These are phyloP conservation scores for Bipolaris cookei DNA, from an alignment of 2,329 filamentous ascomycete species.

Conservation along the genomic window DNA sequence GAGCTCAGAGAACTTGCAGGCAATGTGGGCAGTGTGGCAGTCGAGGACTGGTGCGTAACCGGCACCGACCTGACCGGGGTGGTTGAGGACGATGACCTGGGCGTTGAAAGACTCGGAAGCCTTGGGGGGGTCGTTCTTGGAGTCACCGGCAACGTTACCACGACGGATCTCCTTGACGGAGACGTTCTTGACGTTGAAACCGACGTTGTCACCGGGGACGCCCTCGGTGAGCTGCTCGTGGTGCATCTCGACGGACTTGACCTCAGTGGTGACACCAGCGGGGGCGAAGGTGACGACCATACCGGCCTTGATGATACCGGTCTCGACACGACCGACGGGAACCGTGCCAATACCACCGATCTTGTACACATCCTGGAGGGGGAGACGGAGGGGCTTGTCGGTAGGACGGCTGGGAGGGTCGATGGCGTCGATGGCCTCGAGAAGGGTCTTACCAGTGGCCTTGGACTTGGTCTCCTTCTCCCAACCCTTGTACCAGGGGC, in stretches of 20 bases:
- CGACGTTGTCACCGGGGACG: conserved; percentile 99
- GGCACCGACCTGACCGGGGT: conserved; percentile 98
- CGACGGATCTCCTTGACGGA: conserved; percentile 99
- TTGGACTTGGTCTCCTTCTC: conserved; percentile 97
- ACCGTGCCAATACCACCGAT: conserved; percentile 99
- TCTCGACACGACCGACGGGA: conserved; percentile 99
- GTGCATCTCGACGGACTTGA: conserved; percentile 99
- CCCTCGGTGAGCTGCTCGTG: conserved; percentile 98
- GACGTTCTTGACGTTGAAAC: conserved; percentile 99
- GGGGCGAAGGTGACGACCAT: conserved; percentile 99
- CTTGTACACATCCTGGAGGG: conserved; percentile 99
- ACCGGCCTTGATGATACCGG: conserved; percentile 83
- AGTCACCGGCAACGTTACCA: conserved; percentile 99
- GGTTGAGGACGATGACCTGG: conserved; percentile 99
- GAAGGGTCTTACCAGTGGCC: conserved; percentile 92
- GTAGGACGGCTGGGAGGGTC: conserved; percentile 90
- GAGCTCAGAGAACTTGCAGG: conserved; percentile 99
- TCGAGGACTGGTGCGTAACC: conserved; percentile 99
- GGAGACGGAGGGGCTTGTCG: conserved; percentile 99
- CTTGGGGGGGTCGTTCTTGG: conserved; percentile 97
- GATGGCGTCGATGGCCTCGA: conserved; percentile 97
- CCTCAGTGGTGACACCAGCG: conserved; percentile 99
- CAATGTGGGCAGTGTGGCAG: conserved; percentile 99
- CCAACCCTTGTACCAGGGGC: conserved; percentile 99
- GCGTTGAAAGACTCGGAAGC: conserved; percentile 95